Evolutionary conservation across 2,329 filamentous ascomycete species (phyloP).

Genomic region (Zymoseptoria ardabiliae): DNA sequence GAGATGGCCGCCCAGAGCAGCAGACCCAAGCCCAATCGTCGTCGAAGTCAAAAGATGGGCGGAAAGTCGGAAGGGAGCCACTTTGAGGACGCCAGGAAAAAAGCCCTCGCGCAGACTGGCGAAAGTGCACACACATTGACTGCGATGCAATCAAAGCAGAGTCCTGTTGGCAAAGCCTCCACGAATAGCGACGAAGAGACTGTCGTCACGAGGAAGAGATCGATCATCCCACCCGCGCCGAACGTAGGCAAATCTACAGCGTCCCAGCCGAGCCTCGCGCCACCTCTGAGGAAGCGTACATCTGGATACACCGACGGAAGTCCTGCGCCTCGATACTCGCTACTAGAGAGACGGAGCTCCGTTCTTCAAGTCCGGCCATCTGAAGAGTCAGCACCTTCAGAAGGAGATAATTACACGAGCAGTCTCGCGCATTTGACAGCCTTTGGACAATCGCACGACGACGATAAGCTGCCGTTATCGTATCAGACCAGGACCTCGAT

Average conservation of each 20-base stretch:
- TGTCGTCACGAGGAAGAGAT: constrained; percentile 18
- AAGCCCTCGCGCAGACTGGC: constrained; percentile 6
- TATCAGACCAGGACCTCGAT: neutral
- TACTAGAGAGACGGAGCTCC: constrained; percentile 6
- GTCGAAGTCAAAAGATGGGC: constrained; percentile 20
- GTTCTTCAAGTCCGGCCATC: constrained; percentile 11
- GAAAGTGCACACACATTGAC: neutral
- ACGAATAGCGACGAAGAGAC: constrained; percentile 9
- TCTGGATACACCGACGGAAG: constrained; percentile 20
- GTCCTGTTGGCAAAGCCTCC: constrained; percentile 1
- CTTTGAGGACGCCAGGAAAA: constrained; percentile 25
- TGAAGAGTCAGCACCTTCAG: neutral
- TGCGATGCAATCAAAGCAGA: neutral
- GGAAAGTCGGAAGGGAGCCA: constrained; percentile 28
- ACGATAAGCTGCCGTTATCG: neutral
- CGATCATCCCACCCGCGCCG: constrained; percentile 15
- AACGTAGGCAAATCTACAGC: neutral
- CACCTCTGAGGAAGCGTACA: constrained; percentile 11
- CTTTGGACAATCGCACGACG: constrained; percentile 1
- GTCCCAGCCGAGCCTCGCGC: constrained; percentile 4
- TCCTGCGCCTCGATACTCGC: constrained; percentile 18
- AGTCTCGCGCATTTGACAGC: constrained; percentile 6
- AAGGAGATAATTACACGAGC: constrained; percentile 9
- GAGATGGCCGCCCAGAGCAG: constrained; percentile 13
- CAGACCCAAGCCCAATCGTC: constrained; percentile 13